A percentile compares a stretch with the other conserved stretches of the same genome.
Evolutionary conservation across 108 stramenopile species (phyloP).

Genomic region (Nannochloropsis gaditana): DNA sequence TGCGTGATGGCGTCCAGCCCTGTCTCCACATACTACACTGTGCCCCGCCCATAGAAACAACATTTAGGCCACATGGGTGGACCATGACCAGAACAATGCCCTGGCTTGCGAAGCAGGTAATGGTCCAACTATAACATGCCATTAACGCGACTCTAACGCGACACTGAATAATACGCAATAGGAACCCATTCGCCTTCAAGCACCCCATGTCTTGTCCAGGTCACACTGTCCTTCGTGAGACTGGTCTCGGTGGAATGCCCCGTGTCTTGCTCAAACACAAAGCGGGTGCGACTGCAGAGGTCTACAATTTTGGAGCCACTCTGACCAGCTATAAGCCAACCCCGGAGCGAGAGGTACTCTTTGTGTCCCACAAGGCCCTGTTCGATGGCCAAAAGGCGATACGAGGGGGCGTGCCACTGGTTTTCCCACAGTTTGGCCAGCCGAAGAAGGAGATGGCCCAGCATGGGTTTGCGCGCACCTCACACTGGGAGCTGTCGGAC

Average conservation of each 20-base stretch:
- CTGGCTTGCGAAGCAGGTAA: no score
- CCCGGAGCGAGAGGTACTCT: constrained; percentile 38
- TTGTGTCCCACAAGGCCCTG: constrained; percentile 43
- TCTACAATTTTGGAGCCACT: constrained; percentile 35
- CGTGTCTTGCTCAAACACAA: constrained; percentile 26
- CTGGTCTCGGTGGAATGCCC: not conserved
- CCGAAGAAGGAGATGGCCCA: constrained; percentile 52
- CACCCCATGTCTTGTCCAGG: not conserved
- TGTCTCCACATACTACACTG: no score
- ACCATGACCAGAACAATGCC: no score
- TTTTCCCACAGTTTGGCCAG: constrained; percentile 55
- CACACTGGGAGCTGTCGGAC: constrained; percentile 36
- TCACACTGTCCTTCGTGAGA: not conserved
- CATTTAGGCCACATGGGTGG: no score
- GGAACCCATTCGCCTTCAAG: no score
- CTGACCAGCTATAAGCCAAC: constrained; percentile 39
- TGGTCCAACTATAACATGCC: no score
- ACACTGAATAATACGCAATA: no score
- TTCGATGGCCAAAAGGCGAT: constrained; percentile 52
- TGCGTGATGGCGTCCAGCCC: no score
- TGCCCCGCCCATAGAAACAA: no score
- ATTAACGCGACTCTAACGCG: no score
- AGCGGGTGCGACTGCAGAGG: constrained; percentile 29
- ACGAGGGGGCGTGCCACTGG: constrained; percentile 50
- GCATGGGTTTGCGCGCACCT: constrained; percentile 55